Conservation (phyloP, 495 filamentous ascomycete genomes). For the Podospora pseudoanserina region DNA sequence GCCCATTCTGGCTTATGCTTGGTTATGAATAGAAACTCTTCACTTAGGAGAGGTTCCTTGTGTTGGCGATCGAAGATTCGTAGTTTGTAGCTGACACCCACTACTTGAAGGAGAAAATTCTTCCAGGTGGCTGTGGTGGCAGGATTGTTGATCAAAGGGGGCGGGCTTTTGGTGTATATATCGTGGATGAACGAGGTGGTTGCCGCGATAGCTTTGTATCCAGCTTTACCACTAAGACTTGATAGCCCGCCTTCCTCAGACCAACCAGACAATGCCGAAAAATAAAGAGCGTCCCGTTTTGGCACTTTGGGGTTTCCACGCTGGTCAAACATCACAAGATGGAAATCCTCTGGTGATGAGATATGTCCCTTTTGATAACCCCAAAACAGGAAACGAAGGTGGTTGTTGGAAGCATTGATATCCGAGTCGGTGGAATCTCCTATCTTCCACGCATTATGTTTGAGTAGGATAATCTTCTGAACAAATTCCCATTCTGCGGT, state of each 20-base stretch:
- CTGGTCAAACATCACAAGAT: neutral
- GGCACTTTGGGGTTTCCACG: neutral
- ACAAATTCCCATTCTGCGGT: neutral
- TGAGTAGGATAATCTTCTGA: too few species aligned
- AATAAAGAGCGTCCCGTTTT: neutral
- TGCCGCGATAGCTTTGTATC: neutral
- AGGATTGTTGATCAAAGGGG: too few species aligned
- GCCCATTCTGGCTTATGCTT: neutral
- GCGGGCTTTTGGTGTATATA: neutral
- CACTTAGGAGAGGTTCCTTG: neutral
- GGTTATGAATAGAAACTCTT: neutral
- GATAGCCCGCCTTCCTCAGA: neutral
- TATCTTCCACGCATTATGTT: too few species aligned
- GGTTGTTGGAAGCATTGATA: neutral
- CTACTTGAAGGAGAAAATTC: neutral
- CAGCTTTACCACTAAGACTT: neutral
- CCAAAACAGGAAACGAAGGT: neutral
- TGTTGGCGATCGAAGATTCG: neutral
- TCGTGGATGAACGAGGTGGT: neutral
- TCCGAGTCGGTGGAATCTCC: neutral
- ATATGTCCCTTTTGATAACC: neutral
- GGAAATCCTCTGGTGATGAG: neutral
- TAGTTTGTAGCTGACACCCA: neutral
- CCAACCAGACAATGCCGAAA: neutral
- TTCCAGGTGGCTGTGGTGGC: neutral